Base-by-base conservation (phyloP, 805 yeast species). In the Millerozyma miso region DNA sequence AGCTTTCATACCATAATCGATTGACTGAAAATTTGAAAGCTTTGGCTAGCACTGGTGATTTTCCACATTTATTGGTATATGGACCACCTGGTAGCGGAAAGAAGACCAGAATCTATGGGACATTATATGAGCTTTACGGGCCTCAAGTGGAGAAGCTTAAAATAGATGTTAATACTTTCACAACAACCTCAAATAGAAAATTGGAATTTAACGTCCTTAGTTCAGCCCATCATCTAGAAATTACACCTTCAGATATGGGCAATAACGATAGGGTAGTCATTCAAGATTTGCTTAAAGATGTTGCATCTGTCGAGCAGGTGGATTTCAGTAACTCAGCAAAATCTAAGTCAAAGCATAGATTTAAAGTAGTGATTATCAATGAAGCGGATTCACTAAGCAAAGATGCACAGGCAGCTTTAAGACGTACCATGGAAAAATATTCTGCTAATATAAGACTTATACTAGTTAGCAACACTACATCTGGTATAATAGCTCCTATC, bases 31-130 rank as follows among this genome's bases (percentile, higher is more conserved):
- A 84, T 44, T 68, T 93, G 31, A 63, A 68, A 37, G 80, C 93
- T 2, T 64, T 84, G 33, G 73, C 76, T 37, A 61, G 76, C 0
- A 76, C 87, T 2, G 90, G 89, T 0, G 97, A 93, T 60, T 83
- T 93, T 56, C 99, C 99, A 1, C 99, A 93, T 67, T 63, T 93
- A 37, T 68, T 93, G 19, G 78, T 93, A 2, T 91, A 91, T 59
- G 99, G 99, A 0, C 98, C 99, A 1, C 81, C 89, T 31, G 99
- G 99, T 3, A 88, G 95, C 13, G 99, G 99, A 45, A 93, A 93
- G 60, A 95, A 93, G 69, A 93, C 99, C 7, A 77, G 99, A 50
- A 85, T 89, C 5, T 75, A 88, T 62, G 81, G 95, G 4, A 74
- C 95, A 1, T 65, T 93, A 41, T 74, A 80, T 43, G 88, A 88